Percentiles rank a stretch among this genome's conserved stretches.
Evolutionary conservation across 139 green algal genomes (phyloP).

Genomic region (Chlamydomonas applanata): DNA sequence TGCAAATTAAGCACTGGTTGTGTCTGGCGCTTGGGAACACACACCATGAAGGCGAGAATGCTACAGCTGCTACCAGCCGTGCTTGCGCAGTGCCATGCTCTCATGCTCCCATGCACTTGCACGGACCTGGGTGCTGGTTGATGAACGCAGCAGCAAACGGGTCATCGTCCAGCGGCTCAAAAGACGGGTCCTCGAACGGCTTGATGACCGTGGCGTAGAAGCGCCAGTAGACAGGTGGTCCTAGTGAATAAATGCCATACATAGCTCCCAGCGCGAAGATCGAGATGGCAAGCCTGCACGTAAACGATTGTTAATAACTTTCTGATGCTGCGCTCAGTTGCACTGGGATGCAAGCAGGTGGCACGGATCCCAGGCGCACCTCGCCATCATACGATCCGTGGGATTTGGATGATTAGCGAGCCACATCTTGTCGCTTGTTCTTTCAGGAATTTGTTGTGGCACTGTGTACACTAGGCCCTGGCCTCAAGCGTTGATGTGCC

Average conservation of each 20-base stretch:
- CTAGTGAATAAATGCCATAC: conserved; percentile 27
- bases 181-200: conserved; percentile 27
- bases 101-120: neutral
- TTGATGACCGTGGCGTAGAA: conserved; percentile 44
- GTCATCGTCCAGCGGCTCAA: neutral
- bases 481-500: too few relatives aligned
- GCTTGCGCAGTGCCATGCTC: too few relatives aligned
- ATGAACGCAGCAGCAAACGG: conserved; percentile 4
- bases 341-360: too few relatives aligned
- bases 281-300: conserved; percentile 20
- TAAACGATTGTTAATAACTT: neutral
- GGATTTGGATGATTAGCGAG: neutral
- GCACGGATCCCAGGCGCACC: neutral
- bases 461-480: too few relatives aligned
- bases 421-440: too few relatives aligned
- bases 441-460: too few relatives aligned
- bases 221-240: conserved; percentile 35
- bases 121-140: neutral
- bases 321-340: too few relatives aligned
- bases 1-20: too few relatives aligned
- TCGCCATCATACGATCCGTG: conserved; percentile 38
- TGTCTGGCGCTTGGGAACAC: too few relatives aligned
- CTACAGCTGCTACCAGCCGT: too few relatives aligned
- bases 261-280: conserved; percentile 24
- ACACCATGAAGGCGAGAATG: too few relatives aligned